These are phyloP conservation scores for Cyberlindnera nakhonratchasimensis DNA, from an alignment of 805 yeast genomes.

Conservation along the genomic window DNA sequence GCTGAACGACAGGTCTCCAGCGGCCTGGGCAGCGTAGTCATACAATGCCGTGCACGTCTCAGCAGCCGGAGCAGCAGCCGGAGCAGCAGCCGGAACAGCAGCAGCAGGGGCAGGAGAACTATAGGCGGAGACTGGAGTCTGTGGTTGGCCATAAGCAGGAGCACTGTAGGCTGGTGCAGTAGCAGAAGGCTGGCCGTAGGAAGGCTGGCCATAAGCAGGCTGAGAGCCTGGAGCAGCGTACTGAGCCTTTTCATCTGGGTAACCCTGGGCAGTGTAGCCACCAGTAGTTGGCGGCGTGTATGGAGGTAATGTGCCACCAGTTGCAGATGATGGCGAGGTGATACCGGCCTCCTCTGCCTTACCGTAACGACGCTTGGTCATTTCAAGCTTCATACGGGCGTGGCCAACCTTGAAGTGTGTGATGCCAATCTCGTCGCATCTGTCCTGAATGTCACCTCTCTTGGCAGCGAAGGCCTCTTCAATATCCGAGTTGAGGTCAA, in stretches of 20 bases:
- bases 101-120: slow-evolving; percentile 24
- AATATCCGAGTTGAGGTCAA: slow-evolving; percentile 81
- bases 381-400: slow-evolving; percentile 78
- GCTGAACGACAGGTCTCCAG: slow-evolving; percentile 81
- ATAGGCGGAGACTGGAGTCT: slow-evolving; percentile 21
- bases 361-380: slow-evolving; percentile 74
- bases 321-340: slow-evolving; percentile 29
- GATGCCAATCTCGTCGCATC: slow-evolving; percentile 82
- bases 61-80: slow-evolving; percentile 32
- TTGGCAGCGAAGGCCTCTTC: slow-evolving; percentile 73
- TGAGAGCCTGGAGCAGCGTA: slow-evolving; percentile 26
- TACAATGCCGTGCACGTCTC: slow-evolving; percentile 85
- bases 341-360: slow-evolving; percentile 42
- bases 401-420: slow-evolving; percentile 89
- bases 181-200: slow-evolving; percentile 25
- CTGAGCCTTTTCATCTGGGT: slow-evolving; percentile 31
- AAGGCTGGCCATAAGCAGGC: slow-evolving; percentile 13
- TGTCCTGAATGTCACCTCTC: slow-evolving; percentile 89
- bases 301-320: slow-evolving; percentile 35
- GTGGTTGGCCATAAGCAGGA: slow-evolving; percentile 25
- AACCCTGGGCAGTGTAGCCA: slow-evolving; percentile 31
- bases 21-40: slow-evolving; percentile 90
- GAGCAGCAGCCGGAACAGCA: slow-evolving; percentile 31
- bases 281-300: slow-evolving; percentile 34
- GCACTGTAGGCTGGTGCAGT: slow-evolving; percentile 23